Conservation (phyloP, 2,329 filamentous ascomycete species). For the Sordariomycetes sp. region DNA sequence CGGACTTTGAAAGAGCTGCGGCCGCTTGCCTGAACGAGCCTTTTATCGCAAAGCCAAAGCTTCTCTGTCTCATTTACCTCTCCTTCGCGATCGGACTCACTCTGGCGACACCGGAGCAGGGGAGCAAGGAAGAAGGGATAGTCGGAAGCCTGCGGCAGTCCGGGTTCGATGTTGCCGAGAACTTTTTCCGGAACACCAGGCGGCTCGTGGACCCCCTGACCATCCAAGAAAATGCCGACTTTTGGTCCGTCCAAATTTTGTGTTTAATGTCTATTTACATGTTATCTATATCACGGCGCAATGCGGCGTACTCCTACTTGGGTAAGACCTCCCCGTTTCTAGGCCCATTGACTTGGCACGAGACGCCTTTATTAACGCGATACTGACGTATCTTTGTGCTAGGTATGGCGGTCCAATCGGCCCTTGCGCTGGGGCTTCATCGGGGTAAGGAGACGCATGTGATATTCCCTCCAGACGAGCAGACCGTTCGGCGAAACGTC, state of each 20-base stretch:
- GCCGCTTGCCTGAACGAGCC: constrained; percentile 41
- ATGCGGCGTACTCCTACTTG: constrained; percentile 48
- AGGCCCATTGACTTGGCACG: not conserved
- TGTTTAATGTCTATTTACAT: constrained; percentile 52
- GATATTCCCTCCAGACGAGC: constrained; percentile 33
- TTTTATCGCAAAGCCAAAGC: constrained; percentile 30
- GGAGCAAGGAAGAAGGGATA: constrained; percentile 32
- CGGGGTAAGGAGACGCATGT: constrained; percentile 39
- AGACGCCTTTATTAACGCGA: not conserved
- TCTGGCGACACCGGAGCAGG: constrained; percentile 37
- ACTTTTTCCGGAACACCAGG: constrained; percentile 48
- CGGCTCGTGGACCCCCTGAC: constrained; percentile 28
- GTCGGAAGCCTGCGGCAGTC: constrained; percentile 35
- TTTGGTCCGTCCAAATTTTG: constrained; percentile 52
- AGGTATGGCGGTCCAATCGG: constrained; percentile 52
- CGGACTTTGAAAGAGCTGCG: constrained; percentile 31
- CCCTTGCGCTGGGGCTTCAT: constrained; percentile 49
- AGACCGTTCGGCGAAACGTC: constrained; percentile 37
- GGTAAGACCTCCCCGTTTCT: constrained; percentile 22
- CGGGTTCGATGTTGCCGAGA: constrained; percentile 39
- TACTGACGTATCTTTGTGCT: not conserved
- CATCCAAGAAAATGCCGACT: constrained; percentile 46
- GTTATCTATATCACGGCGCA: constrained; percentile 46
- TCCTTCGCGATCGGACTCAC: constrained; percentile 50
- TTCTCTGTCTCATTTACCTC: constrained; percentile 46